Evolutionary conservation across 495 filamentous ascomycete species (phyloP).

Genomic region (Pyrenopolyporus hunteri): DNA sequence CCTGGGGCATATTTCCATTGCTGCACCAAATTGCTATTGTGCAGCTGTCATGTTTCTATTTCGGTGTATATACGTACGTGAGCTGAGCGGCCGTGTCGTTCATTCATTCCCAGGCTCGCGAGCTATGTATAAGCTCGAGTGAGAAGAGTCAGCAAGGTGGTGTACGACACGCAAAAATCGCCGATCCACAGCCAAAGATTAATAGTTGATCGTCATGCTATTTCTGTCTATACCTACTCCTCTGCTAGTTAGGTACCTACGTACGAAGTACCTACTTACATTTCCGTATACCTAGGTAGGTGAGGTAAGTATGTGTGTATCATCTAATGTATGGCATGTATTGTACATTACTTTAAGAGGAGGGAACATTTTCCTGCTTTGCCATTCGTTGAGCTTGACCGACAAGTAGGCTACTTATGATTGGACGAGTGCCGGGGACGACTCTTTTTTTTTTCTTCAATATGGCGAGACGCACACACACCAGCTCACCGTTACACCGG

Average conservation of each 20-base stretch:
- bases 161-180: not conserved
- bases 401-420: conserved; percentile 16
- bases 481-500: conserved; percentile 36
- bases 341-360: conserved; percentile 10
- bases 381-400: conserved; percentile 25
- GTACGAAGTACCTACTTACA: conserved; percentile 9
- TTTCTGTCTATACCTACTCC: not conserved
- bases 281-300: not conserved
- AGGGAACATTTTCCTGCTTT: conserved; percentile 11
- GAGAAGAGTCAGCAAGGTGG: conserved; percentile 17
- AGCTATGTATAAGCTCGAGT: not conserved
- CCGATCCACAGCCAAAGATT: not conserved
- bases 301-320: no score
- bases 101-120: conserved; percentile 5
- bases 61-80: conserved; percentile 20
- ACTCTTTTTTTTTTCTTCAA: conserved; percentile 15
- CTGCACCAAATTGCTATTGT: conserved; percentile 12
- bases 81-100: conserved; percentile 20
- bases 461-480: conserved; percentile 34
- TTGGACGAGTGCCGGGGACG: conserved; percentile 22
- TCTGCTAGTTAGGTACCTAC: not conserved
- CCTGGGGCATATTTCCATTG: conserved; percentile 10
- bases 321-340: no score
- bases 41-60: conserved; percentile 35
- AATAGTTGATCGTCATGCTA: not conserved